Evolutionary conservation across 2,329 filamentous ascomycete species (phyloP), one percentile per base, ranked within the genome.

Genomic region (Beauveria bassiana): DNA sequence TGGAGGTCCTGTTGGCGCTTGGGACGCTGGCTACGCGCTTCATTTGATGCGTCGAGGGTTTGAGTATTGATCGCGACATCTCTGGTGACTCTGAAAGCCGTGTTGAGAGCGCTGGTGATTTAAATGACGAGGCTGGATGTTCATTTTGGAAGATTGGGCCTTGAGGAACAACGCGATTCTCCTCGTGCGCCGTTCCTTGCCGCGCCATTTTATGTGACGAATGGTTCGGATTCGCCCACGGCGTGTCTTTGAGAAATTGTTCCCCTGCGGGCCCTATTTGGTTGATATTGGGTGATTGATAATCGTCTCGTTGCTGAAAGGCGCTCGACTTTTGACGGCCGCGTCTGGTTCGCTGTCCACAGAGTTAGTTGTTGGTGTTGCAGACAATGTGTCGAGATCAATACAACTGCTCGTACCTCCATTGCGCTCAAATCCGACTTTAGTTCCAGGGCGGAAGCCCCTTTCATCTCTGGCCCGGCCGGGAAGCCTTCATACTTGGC

Each of bases 401-500:
- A 56, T 34, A 61, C 24, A 46, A 45, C 47, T 14, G 22, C 26
- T 65, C 51, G 61, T 72, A 97, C 93, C 70, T 89, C 88, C 81
- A 99, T 97, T 67, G 89, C 89, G 72, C 89, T 87, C 65, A 98
- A 79, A 75, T 99, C 95, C 55, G 93, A 88, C 61, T 96, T 91
- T 52, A 95, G 76, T 70, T 97, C 91, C 12, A 83, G 79, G 24
- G 82, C 74, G 43, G 88, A 87, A 28, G 90, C 89, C 47, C 89
- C 83, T 62, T 81, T 81, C 75, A 99, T 88, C 40, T 90, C 82
- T 22, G 95, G 95, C n/a, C 93, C 95, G 38, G 93, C 93, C 42
- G 95, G 95, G 75, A 99, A 99, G 26, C 95, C 95, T 69, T 96
- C 87, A 72, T 97, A 93, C 75, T 97, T 98, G 42, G 93, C 93